Percentiles rank a stretch among this genome's conserved stretches.
These are phyloP conservation scores for Dryas drummondii DNA, from an alignment of 306 rosid species.

Conservation along the genomic window DNA sequence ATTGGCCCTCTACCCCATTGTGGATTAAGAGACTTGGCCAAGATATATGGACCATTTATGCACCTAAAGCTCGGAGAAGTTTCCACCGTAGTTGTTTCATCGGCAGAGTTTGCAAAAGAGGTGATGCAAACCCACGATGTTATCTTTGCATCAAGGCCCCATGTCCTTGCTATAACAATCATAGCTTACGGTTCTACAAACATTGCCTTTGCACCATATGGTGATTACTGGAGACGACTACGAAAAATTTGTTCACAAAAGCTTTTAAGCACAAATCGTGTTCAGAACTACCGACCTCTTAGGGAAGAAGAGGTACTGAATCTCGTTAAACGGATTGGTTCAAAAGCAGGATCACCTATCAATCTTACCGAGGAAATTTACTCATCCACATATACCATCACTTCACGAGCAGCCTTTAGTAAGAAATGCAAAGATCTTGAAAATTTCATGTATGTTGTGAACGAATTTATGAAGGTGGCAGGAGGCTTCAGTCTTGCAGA, in stretches of 20 bases:
- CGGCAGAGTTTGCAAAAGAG: constrained; percentile 34
- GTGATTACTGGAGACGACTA: constrained; percentile 14
- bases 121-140: constrained; percentile 40
- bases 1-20: constrained; percentile 25
- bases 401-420: constrained; percentile 31
- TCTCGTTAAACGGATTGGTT: constrained; percentile 28
- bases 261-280: constrained; percentile 42
- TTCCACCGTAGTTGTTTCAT: constrained; percentile 29
- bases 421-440: constrained; percentile 25
- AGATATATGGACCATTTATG: constrained; percentile 37
- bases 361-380: constrained; percentile 21
- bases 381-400: background rate
- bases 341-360: constrained; percentile 18
- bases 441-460: constrained; percentile 6
- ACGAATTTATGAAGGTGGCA: background rate
- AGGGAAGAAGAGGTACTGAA: constrained; percentile 44
- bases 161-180: background rate
- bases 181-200: background rate
- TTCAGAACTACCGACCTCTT: constrained; percentile 36
- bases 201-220: constrained; percentile 6
- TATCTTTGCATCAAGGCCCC: constrained; percentile 35
- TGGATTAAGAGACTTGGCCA: constrained; percentile 30
- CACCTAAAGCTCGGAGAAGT: constrained; percentile 45
- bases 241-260: constrained; percentile 30
- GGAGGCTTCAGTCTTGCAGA: constrained; percentile 33